Conservation (phyloP, 1,284 basidiomycete species). For the Golubevia pallescens region DNA sequence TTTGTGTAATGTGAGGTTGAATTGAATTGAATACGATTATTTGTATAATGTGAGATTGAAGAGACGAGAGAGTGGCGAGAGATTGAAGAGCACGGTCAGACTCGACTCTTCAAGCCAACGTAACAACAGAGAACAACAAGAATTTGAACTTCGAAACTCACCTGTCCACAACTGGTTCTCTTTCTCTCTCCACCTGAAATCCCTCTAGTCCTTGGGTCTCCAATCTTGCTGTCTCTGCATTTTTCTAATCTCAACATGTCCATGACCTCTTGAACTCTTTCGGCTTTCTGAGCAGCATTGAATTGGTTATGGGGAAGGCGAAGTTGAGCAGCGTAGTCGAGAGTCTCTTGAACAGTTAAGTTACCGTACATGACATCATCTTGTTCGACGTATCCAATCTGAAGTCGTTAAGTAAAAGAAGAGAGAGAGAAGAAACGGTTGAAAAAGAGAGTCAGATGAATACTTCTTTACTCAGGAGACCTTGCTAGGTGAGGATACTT, state of each 20-base stretch:
- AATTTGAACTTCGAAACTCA: constrained; percentile 7
- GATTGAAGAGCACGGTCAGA: too few relatives aligned
- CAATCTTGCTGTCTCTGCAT: constrained; percentile 30
- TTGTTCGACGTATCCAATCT: constrained; percentile 16
- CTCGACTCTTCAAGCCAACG: too few relatives aligned
- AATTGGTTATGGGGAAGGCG: constrained; percentile 19
- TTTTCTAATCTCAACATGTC: constrained; percentile 37
- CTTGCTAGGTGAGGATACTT: too few relatives aligned
- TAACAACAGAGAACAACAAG: too few relatives aligned
- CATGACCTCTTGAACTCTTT: constrained; percentile 35
- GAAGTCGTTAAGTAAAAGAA: too few relatives aligned
- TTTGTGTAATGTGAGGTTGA: background rate
- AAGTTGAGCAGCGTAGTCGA: constrained; percentile 13
- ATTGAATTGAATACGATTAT: background rate
- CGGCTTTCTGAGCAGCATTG: constrained; percentile 22
- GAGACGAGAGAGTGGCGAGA: too few relatives aligned
- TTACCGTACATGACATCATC: constrained; percentile 11
- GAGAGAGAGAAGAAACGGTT: too few relatives aligned
- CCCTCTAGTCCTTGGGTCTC: constrained; percentile 18
- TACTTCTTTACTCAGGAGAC: too few relatives aligned
- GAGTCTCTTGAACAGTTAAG: constrained; percentile 14
- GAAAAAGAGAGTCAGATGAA: too few relatives aligned
- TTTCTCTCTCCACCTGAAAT: constrained; percentile 44
- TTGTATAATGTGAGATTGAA: background rate
- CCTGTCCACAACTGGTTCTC: constrained; percentile 8